A percentile compares a stretch with the other conserved stretches of the same genome.
phyloP scores from a whole-genome alignment of 2,329 filamentous ascomycete genomes.

The Aureobasidium sp. region DNA sequence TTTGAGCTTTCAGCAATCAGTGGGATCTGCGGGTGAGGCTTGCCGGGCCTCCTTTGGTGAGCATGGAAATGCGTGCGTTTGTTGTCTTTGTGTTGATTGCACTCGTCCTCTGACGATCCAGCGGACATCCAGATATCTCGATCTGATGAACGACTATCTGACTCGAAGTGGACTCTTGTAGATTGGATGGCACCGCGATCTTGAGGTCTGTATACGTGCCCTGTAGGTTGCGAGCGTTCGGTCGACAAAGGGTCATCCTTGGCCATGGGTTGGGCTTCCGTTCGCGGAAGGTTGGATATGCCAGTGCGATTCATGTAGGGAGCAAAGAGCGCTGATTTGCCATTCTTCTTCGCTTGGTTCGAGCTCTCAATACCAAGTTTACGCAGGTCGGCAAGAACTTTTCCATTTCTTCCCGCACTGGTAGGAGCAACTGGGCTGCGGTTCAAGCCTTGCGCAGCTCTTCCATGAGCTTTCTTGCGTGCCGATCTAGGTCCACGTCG shows the following conservation, averaged over 20 bases:
- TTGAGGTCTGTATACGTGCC: background rate
- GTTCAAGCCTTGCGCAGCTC: background rate
- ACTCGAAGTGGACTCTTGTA: background rate
- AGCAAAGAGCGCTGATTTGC: constrained; percentile 3
- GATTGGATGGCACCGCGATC: background rate
- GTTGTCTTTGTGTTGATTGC: background rate
- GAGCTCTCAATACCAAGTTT: background rate
- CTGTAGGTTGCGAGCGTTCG: background rate
- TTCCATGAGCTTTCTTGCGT: background rate
- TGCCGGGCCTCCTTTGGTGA: background rate
- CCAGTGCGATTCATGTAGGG: constrained; percentile 16
- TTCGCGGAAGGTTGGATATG: constrained; percentile 4
- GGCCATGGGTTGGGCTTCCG: background rate
- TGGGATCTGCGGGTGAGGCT: background rate
- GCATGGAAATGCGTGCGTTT: background rate
- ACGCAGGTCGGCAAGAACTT: background rate
- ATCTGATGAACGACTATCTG: constrained; percentile 10
- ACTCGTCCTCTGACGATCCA: background rate
- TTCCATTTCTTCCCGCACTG: background rate
- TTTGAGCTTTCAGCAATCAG: background rate
- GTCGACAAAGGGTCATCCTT: background rate
- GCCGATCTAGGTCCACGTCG: background rate
- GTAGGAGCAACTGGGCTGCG: background rate
- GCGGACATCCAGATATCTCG: constrained; percentile 11
- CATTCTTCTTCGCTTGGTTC: background rate